Conservation (phyloP, 192 early-diverging fungal genomes). For the Gaertneriomyces semiglobifer region DNA sequence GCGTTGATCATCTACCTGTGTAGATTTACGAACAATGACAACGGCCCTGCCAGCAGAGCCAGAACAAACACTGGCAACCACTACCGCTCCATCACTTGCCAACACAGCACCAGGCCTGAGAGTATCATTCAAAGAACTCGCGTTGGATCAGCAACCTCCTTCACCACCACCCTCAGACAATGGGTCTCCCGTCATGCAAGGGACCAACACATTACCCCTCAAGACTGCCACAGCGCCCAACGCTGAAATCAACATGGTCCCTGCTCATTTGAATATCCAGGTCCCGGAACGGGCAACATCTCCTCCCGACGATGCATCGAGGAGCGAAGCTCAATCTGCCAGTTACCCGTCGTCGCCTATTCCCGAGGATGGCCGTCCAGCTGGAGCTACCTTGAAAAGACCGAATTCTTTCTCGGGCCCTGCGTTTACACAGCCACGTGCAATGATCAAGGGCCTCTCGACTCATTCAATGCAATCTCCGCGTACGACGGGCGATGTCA, state of each 20-base stretch:
- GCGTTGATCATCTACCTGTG: too few relatives aligned
- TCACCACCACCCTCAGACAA: neutral
- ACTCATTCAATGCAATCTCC: conserved; percentile 22
- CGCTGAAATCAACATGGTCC: neutral
- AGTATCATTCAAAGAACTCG: conserved; percentile 22
- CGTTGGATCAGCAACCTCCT: neutral
- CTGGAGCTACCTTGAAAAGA: conserved; percentile 9
- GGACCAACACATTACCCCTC: neutral
- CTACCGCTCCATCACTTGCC: neutral
- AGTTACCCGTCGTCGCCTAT: conserved; percentile 1
- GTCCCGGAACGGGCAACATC: neutral
- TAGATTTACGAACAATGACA: too few relatives aligned
- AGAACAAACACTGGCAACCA: neutral
- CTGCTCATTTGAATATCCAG: neutral
- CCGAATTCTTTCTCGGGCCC: conserved; percentile 26
- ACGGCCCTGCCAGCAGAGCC: too few relatives aligned
- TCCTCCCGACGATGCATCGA: neutral
- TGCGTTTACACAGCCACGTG: conserved; percentile 2
- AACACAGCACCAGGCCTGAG: conserved; percentile 1
- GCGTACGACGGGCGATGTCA: conserved; percentile 3
- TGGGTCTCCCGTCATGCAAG: neutral
- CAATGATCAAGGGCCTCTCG: conserved; percentile 6
- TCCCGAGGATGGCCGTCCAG: neutral
- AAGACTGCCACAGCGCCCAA: neutral
- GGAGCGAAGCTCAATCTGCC: conserved; percentile 12